These are phyloP conservation scores for Luzula sylvatica DNA, from an alignment of 176 grass and related monocot genomes.

Conservation along the genomic window DNA sequence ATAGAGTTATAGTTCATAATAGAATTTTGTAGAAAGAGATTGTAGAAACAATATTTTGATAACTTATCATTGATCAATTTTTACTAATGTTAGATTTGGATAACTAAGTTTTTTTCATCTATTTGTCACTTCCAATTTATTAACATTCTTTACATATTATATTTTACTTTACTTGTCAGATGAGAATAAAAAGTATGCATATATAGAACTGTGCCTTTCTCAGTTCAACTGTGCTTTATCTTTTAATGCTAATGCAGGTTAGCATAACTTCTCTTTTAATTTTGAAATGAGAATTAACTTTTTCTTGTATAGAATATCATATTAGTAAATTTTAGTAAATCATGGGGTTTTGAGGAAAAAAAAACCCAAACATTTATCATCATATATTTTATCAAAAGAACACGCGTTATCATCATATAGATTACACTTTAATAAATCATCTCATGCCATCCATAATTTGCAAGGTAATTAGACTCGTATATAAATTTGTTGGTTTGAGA, in stretches of 20 bases:
- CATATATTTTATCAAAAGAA: too few species aligned
- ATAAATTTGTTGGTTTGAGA: too few species aligned
- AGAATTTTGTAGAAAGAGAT: neutral
- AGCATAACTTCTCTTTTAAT: too few species aligned
- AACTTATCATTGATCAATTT: neutral
- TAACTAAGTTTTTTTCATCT: neutral
- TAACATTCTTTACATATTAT: neutral
- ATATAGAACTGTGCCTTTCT: slow-evolving; percentile 7
- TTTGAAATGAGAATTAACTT: too few species aligned
- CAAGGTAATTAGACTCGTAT: too few species aligned
- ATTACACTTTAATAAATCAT: too few species aligned
- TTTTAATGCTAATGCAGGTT: slow-evolving; percentile 6
- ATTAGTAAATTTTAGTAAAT: too few species aligned
- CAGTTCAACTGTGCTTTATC: neutral
- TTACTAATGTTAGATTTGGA: neutral
- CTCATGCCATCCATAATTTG: too few species aligned
- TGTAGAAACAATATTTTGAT: slow-evolving; percentile 3
- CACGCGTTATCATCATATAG: too few species aligned
- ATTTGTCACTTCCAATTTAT: neutral
- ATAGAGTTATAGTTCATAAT: neutral
- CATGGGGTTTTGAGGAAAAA: too few species aligned
- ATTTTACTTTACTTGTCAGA: neutral
- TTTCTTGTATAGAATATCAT: too few species aligned
- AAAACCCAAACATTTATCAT: too few species aligned
- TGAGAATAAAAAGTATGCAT: slow-evolving; percentile 2